Evolutionary conservation across 805 yeast genomes (phyloP).

Genomic region (Kluyveromyces starmeri): DNA sequence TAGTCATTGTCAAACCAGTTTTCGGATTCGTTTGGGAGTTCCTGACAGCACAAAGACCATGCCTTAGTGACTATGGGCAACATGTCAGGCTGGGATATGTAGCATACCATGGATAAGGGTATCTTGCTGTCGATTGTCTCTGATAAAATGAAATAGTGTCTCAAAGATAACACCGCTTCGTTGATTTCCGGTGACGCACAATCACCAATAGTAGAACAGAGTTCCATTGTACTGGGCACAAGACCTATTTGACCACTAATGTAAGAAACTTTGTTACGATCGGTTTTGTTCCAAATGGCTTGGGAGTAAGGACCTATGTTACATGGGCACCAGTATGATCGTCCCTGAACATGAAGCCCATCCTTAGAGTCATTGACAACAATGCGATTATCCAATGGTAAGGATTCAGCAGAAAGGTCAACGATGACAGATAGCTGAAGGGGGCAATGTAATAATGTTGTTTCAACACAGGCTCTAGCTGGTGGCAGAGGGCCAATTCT

Average conservation of each 20-base stretch:
- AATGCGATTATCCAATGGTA: conserved; percentile 2
- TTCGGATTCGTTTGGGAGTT: conserved; percentile 15
- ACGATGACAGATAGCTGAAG: conserved; percentile 54
- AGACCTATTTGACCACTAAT: conserved; percentile 91
- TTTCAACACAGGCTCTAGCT: conserved; percentile 75
- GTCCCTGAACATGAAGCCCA: conserved; percentile 86
- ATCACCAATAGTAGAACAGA: conserved; percentile 16
- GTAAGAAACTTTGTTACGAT: conserved; percentile 42
- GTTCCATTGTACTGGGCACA: conserved; percentile 59
- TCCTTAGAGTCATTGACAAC: conserved; percentile 30
- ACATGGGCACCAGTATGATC: conserved; percentile 98
- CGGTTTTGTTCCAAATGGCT: conserved; percentile 41
- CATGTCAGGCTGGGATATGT: conserved; percentile 32
- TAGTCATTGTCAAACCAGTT: conserved; percentile 19
- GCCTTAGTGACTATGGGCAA: conserved; percentile 29
- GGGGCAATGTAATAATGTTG: conserved; percentile 33
- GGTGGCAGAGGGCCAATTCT: conserved; percentile 61
- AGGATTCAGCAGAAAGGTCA: conserved; percentile 16
- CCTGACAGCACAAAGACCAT: conserved; percentile 39
- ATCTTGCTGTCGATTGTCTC: conserved; percentile 39
- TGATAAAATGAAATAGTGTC: conserved; percentile 62
- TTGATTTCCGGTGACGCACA: conserved; percentile 8
- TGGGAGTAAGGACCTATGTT: conserved; percentile 98
- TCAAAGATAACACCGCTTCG: conserved; percentile 53
- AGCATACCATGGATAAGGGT: conserved; percentile 47